Base-by-base conservation (phyloP, 164 flowering plant species). In the Vitis rupestris region DNA sequence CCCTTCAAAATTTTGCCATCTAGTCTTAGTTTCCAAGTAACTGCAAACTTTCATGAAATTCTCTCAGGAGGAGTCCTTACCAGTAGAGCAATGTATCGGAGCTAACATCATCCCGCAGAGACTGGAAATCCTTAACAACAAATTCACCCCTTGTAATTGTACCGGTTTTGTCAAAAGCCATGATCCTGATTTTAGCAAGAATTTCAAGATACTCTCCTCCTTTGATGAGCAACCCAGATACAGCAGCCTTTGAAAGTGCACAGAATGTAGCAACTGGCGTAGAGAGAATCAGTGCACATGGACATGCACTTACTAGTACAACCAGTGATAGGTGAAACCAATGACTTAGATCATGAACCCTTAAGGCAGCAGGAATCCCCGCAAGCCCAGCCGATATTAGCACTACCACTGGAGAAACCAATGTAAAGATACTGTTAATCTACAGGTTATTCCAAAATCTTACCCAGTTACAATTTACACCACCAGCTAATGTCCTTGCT, bases 141-240 rank as follows among this genome's bases (percentile, higher is more conserved):
- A 95, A 93, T 67, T 95, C 94, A n/a, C 94, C 99, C 59, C 79
- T 86, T 0, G 98, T 95, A 8, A 95, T 80, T 0, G 99, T 95
- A 3, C 99, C 99, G 1, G 99, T 95, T 74, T 95, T 95, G 69
- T 95, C 98, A 52, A 95, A 93, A 10, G 98, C 98, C 68, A 87
- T 61, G 50, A 67, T 67, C 80, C 87, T 95, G 30, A 86, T 74
- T 63, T 85, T 85, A 3, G 97, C 86, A 12, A 95, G 85, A 47
- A 64, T 71, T 68, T 95, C 98, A 49, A 95, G 90, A 69, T 84
- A 82, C 59, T 93, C 93, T 16, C 91, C 99, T 0, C 98, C 96
- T 80, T 95, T 95, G 69, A 95, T 79, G 15, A 95, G 75, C 61
- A 95, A 75, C 3, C 99, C 99, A 16, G 82, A 51, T 2, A 79